phyloP scores from a whole-genome alignment of 139 green algal genomes.

The Desmodesmus armatus region DNA sequence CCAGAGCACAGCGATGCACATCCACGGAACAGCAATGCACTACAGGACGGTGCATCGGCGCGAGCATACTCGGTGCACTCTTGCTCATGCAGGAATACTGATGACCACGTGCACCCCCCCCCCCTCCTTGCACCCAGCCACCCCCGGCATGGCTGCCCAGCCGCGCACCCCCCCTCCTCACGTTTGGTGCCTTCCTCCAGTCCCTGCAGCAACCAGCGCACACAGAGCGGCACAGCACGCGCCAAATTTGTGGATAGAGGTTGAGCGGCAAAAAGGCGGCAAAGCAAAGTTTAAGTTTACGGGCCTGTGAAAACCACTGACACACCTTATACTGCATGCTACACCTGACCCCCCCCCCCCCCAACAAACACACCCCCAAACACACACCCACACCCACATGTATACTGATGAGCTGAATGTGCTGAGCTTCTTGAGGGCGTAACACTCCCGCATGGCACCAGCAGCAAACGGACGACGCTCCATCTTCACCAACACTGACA shows the following conservation, averaged over 20 bases:
- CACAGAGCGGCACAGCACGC: no score
- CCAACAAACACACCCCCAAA: not conserved
- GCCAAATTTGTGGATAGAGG: no score
- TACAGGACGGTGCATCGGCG: no score
- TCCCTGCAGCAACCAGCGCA: not conserved
- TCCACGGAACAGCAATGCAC: no score
- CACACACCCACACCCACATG: not conserved
- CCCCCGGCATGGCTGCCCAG: slow-evolving; percentile 8
- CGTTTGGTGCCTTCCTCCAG: slow-evolving; percentile 43
- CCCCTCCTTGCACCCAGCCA: not conserved
- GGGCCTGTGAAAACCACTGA: not conserved
- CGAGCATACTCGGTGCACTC: no score
- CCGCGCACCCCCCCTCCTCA: slow-evolving; percentile 37
- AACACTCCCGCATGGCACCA: slow-evolving; percentile 72
- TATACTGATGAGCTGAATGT: slow-evolving; percentile 48
- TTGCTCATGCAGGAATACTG: no score
- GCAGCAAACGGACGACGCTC: slow-evolving; percentile 64
- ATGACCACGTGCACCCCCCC: no score
- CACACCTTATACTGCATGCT: not conserved
- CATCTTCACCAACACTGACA: slow-evolving; percentile 62
- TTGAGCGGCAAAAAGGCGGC: no score
- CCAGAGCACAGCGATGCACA: no score
- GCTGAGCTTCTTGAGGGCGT: slow-evolving; percentile 63
- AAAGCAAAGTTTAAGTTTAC: not conserved
- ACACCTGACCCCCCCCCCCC: not conserved